Conservation (phyloP, 495 filamentous ascomycete species). For the Hypoxylon crocopeplum region DNA sequence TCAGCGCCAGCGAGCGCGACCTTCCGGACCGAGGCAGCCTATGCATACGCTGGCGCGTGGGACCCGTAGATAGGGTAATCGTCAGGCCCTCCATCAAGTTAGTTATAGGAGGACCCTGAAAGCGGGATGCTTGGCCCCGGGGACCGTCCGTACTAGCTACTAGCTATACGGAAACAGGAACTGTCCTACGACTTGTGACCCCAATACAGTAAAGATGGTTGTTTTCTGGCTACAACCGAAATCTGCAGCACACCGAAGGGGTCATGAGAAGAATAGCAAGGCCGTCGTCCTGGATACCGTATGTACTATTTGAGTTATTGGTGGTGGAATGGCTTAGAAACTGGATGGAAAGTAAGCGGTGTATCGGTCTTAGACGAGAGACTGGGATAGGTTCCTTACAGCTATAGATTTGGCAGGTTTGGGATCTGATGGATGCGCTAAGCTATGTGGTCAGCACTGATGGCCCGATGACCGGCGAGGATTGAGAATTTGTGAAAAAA, state of each 20-base stretch:
- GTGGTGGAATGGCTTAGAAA: no score
- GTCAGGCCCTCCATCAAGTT: constrained; percentile 11
- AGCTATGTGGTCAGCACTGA: constrained; percentile 16
- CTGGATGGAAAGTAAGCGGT: constrained; percentile 1
- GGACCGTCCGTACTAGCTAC: no score
- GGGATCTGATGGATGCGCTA: neutral
- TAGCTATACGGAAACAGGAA: no score
- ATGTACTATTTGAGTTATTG: no score
- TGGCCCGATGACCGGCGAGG: constrained; percentile 28
- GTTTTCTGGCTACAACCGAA: no score
- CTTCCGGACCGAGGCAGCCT: constrained; percentile 19
- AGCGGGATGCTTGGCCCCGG: no score
- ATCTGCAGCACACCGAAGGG: no score
- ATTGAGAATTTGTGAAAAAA: no score
- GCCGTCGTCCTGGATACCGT: no score
- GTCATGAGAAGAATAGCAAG: no score
- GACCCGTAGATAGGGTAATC: constrained; percentile 11
- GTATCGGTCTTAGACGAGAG: constrained; percentile 4
- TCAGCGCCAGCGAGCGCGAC: constrained; percentile 13
- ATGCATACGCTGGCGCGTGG: constrained; percentile 3
- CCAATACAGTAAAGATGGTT: neutral
- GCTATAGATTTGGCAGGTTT: no score
- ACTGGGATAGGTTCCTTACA: constrained; percentile 3
- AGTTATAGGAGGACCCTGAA: neutral
- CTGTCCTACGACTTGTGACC: no score